phyloP scores from a whole-genome alignment of 495 filamentous ascomycete genomes.

The Penicillium samsonianum region DNA sequence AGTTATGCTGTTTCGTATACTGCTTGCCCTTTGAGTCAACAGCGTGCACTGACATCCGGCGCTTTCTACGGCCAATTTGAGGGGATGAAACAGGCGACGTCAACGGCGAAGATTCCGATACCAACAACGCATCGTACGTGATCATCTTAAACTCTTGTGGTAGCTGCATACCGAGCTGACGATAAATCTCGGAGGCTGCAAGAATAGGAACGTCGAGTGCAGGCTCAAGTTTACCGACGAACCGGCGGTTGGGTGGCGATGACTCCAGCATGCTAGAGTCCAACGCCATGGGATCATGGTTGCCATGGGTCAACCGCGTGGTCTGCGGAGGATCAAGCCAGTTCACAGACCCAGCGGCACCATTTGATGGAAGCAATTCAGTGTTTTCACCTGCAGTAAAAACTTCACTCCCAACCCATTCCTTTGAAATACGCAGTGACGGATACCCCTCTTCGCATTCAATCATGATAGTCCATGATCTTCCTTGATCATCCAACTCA shows the following conservation, averaged over 20 bases:
- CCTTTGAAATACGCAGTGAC: conserved; percentile 49
- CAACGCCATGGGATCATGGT: conserved; percentile 47
- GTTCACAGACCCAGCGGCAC: conserved; percentile 33
- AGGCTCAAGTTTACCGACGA: conserved; percentile 82
- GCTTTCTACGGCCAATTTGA: conserved; percentile 35
- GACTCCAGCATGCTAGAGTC: conserved; percentile 47
- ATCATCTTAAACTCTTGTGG: conserved; percentile 56
- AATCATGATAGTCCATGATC: conserved; percentile 41
- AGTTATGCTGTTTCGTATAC: conserved; percentile 56
- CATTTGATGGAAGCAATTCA: conserved; percentile 25
- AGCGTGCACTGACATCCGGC: conserved; percentile 34
- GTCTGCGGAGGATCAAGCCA: conserved; percentile 56
- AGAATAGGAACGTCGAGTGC: conserved; percentile 72
- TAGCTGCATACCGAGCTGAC: conserved; percentile 57
- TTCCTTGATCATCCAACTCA: conserved; percentile 25
- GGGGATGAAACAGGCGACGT: conserved; percentile 26
- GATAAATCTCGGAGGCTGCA: conserved; percentile 66
- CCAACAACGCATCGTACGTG: conserved; percentile 68
- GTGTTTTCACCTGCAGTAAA: conserved; percentile 33
- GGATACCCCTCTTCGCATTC: conserved; percentile 54
- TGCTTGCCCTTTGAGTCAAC: conserved; percentile 43
- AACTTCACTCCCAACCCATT: conserved; percentile 42
- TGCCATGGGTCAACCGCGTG: conserved; percentile 37
- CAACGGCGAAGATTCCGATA: conserved; percentile 47
- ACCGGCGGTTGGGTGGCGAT: conserved; percentile 69